Evolutionary conservation across 176 grass and related monocot genomes (phyloP).

Genomic region (Hyparrhenia diplandra): DNA sequence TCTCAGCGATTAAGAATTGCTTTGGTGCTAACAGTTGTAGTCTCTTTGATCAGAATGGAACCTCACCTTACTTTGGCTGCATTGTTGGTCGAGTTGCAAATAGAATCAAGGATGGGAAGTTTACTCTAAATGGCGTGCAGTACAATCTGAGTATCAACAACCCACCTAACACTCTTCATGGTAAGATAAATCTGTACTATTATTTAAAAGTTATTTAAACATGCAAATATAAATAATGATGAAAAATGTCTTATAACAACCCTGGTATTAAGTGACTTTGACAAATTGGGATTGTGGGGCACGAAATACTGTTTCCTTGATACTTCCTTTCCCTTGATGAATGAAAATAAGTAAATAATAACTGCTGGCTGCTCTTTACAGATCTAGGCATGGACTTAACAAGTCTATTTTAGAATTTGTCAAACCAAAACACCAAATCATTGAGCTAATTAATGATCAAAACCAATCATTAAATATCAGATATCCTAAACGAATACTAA

Average conservation of each 20-base stretch:
- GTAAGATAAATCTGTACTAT: constrained; percentile 21
- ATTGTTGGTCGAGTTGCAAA: constrained; percentile 91
- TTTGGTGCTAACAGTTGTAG: constrained; percentile 21
- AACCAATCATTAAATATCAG: too few species aligned
- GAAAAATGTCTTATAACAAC: not conserved
- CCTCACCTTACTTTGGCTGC: constrained; percentile 78
- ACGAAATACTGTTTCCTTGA: not conserved
- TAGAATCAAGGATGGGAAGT: constrained; percentile 82
- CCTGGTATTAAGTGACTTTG: not conserved
- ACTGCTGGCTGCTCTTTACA: not conserved
- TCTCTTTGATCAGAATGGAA: constrained; percentile 59
- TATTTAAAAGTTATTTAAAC: not conserved
- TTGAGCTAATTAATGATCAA: too few species aligned
- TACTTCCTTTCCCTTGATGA: not conserved
- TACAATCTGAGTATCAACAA: constrained; percentile 72
- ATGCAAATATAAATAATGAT: constrained; percentile 4
- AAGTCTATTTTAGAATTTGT: too few species aligned
- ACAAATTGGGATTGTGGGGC: not conserved
- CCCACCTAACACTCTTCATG: constrained; percentile 79
- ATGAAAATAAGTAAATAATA: not conserved
- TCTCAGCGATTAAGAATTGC: not conserved
- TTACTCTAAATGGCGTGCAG: constrained; percentile 57
- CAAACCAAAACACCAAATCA: too few species aligned
- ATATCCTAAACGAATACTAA: too few species aligned
- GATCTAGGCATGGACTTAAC: too few species aligned